Percentiles rank a stretch among this genome's conserved stretches.
Conservation (phyloP, 2,329 filamentous ascomycete genomes). For the Zymoseptoria crescenta region DNA sequence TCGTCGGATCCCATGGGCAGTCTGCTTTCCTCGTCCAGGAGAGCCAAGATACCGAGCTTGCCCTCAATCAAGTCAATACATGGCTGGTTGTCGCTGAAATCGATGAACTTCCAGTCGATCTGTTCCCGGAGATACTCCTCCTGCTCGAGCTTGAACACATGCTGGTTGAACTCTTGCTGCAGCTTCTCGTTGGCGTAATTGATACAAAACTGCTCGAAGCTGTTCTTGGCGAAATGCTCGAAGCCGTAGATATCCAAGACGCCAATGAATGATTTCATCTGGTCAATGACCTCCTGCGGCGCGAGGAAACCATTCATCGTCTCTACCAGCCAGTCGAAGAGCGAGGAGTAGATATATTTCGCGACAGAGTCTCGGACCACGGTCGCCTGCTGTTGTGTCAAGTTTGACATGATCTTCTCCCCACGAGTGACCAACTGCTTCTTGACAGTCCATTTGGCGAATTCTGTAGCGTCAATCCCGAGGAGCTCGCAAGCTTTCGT, state of each 20-base stretch:
- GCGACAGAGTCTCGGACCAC: slow-evolving; percentile 96
- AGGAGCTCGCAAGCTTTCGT: slow-evolving; percentile 75
- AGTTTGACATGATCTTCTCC: slow-evolving; percentile 93
- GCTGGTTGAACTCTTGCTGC: slow-evolving; percentile 98
- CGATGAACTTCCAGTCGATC: slow-evolving; percentile 99
- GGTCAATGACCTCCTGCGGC: slow-evolving; percentile 73
- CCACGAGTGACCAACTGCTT: slow-evolving; percentile 94
- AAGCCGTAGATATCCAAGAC: slow-evolving; percentile 99
- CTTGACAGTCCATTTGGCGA: slow-evolving; percentile 98
- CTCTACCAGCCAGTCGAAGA: slow-evolving; percentile 99
- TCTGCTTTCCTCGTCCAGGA: slow-evolving; percentile 92
- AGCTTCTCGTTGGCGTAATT: slow-evolving; percentile 99
- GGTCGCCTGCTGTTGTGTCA: slow-evolving; percentile 85
- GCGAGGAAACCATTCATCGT: slow-evolving; percentile 88
- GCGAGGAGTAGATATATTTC: slow-evolving; percentile 95
- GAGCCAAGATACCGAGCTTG: slow-evolving; percentile 83
- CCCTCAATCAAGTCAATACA: slow-evolving; percentile 98
- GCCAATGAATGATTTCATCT: slow-evolving; percentile 86
- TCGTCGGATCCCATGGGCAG: slow-evolving; percentile 96
- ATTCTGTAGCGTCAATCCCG: slow-evolving; percentile 76
- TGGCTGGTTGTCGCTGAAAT: slow-evolving; percentile 98
- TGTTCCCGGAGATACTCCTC: slow-evolving; percentile 94
- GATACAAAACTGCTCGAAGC: slow-evolving; percentile 99
- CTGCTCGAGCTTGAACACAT: slow-evolving; percentile 98
- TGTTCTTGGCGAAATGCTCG: slow-evolving; percentile 99